Evolutionary conservation across 2,329 filamentous ascomycete genomes (phyloP), one percentile per base, ranked within the genome.

Genomic region (Pyrenophora seminiperda): DNA sequence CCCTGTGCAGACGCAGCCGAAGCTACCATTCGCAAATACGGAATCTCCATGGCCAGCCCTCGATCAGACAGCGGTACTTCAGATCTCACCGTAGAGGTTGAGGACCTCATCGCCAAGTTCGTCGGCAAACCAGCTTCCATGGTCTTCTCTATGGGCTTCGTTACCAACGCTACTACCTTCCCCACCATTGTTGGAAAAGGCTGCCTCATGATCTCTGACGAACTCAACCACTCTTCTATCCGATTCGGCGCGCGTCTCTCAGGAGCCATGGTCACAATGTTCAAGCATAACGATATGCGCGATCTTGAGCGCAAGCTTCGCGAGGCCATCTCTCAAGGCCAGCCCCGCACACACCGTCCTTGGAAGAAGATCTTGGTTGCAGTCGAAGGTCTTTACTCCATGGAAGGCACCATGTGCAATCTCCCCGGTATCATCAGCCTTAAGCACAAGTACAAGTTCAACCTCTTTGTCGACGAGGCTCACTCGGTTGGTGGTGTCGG

Each of bases 281-380:
- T 97, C 82, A 95, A 91, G 80, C 94, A 99, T 81, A 99, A 99
- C 73, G 90, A 97, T 73, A 95, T 97, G 87, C 77, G 75, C 20
- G 87, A 95, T 63, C 81, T 99, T 14, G 94, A 99, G 76, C 83
- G 83, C 52, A 86, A 89, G 63, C 84, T 99, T 5, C 88, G 94
- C 33, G 92, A 97, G 71, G 89, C 87, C 59, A 97, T 99, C 70
- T 92, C 93, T 11, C 93, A 97, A 76, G 94, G 94, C 36, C 94
- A 99, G 72, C 94, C 94, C 44, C 89, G 94, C 60, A 99, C 93
- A n/a, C 94, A 99, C 75, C 89, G 94, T 22, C 94, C 94, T 1
- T 99, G 94, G 94, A 97, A 96, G 82, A 99, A 97, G 84, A 97
- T 99, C 53, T 75, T 99, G 42, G 90, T 99, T 36, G 92, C 93